Conservation (phyloP, 2,329 filamentous ascomycete species). For the Botrytis hyacinthi region DNA sequence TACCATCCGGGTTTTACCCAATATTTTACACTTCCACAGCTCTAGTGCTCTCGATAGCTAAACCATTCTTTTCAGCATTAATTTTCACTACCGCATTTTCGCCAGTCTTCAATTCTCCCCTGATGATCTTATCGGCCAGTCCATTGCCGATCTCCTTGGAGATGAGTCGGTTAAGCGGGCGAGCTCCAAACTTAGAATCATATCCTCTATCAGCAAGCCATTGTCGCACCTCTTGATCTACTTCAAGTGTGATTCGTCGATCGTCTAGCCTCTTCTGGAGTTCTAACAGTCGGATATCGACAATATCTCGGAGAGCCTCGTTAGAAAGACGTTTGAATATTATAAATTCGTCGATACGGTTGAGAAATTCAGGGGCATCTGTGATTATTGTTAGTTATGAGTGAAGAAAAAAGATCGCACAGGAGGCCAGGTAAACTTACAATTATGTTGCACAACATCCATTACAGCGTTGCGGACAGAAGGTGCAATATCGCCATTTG, state of each 20-base stretch:
- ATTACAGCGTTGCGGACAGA: constrained; percentile 78
- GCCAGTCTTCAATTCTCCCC: constrained; percentile 74
- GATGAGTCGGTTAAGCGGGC: constrained; percentile 88
- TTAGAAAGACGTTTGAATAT: constrained; percentile 84
- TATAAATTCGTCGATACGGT: constrained; percentile 95
- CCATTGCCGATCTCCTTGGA: constrained; percentile 85
- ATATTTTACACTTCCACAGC: constrained; percentile 4
- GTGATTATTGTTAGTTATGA: constrained; percentile 3
- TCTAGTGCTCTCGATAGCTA: constrained; percentile 48
- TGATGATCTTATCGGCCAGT: constrained; percentile 88
- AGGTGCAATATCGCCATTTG: constrained; percentile 67
- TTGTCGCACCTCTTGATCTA: constrained; percentile 68
- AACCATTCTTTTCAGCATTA: constrained; percentile 57
- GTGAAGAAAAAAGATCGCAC: background rate
- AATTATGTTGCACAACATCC: constrained; percentile 72
- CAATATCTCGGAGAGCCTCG: constrained; percentile 80
- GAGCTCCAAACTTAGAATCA: constrained; percentile 85
- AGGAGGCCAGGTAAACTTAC: constrained; percentile 40
- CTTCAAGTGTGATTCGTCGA: constrained; percentile 73
- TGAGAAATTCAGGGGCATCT: constrained; percentile 89
- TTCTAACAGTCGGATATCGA: constrained; percentile 86
- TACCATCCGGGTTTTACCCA: background rate
- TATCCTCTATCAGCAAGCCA: constrained; percentile 92
- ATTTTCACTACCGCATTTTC: constrained; percentile 70
- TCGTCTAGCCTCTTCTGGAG: constrained; percentile 81